Evolutionary conservation across 2,329 filamentous ascomycete genomes (phyloP), one percentile per base, ranked within the genome.

Genomic region (Anisogramma anomala): DNA sequence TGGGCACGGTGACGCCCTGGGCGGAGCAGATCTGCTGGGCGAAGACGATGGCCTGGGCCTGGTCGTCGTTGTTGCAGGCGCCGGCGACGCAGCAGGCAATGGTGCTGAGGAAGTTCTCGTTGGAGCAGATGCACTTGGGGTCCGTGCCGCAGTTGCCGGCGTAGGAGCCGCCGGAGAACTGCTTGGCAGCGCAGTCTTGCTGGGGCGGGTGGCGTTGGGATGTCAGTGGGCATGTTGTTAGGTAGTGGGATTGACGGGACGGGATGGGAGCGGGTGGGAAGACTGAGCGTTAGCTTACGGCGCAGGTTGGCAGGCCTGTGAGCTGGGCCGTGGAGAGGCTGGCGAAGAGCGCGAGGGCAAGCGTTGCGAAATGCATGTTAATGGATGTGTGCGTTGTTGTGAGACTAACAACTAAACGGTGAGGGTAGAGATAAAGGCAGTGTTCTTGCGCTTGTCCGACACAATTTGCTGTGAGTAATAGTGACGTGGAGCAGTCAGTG

Each of bases 311-410:
- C 36, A 73, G 65, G 28, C 52, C 53, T 22, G 53, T 50, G 42
- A 67, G 53, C 54, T 74, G 72, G 28, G 70, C 70, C 47, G 63
- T 59, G 48, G 71, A 66, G 45, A 77, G 60, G 60, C 67, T 67
- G 51, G 71, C 65, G 35, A 76, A 59, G 50, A 72, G 66, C 51
- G 76, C 58, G 47, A 66, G 56, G 49, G 72, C 57, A 51, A 69
- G 51, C 43, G 68, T 56, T 42, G 51, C 46, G 47, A 61, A 46
- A 61, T 69, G 72, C 71, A 74, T 74, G 28, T 34, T 61, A 49
- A 33, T 23, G 28, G n/a, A 14, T 32, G 20, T 28, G 19, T 23
- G 18, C 15, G 11, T 6, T 26, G 1, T 7, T 14, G 27, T 27
- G 9, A 27, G n/a, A n/a, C n/a, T n/a, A n/a, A n/a, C n/a, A n/a